A percentile compares a stretch with the other conserved stretches of the same genome.
Conservation (phyloP, 345 rosid species). For the Pistacia atlantica region DNA sequence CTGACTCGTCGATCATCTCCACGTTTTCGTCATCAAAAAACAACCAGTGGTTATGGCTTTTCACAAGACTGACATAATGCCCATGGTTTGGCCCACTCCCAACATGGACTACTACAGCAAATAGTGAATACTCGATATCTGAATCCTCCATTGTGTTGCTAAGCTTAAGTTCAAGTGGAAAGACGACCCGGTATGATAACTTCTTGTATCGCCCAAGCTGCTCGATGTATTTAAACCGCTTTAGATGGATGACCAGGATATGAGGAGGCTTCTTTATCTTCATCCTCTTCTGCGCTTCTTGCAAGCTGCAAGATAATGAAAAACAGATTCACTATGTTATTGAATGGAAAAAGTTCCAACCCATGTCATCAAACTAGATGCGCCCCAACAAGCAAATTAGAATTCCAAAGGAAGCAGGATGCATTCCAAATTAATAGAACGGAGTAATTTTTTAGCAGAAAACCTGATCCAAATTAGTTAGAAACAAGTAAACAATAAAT, state of each 20-base stretch:
- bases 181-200: constrained; percentile 90
- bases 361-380: background rate
- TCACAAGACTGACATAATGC: constrained; percentile 96
- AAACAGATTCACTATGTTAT: background rate
- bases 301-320: constrained; percentile 65
- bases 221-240: constrained; percentile 96
- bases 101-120: constrained; percentile 97
- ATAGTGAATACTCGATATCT: constrained; percentile 88
- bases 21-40: constrained; percentile 96
- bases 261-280: constrained; percentile 98
- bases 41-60: constrained; percentile 98
- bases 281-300: constrained; percentile 99
- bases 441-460: background rate
- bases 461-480: background rate
- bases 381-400: background rate
- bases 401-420: background rate
- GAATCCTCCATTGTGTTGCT: constrained; percentile 91
- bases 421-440: background rate
- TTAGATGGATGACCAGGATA: constrained; percentile 86
- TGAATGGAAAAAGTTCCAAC: background rate
- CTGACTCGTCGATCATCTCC: constrained; percentile 98
- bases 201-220: constrained; percentile 96
- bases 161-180: constrained; percentile 92
- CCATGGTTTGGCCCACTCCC: constrained; percentile 99
- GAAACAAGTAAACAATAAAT: background rate